Percentiles rank a stretch among this genome's conserved stretches.
Evolutionary conservation across 2,329 filamentous ascomycete species (phyloP).

Genomic region (Colletotrichum limetticola): DNA sequence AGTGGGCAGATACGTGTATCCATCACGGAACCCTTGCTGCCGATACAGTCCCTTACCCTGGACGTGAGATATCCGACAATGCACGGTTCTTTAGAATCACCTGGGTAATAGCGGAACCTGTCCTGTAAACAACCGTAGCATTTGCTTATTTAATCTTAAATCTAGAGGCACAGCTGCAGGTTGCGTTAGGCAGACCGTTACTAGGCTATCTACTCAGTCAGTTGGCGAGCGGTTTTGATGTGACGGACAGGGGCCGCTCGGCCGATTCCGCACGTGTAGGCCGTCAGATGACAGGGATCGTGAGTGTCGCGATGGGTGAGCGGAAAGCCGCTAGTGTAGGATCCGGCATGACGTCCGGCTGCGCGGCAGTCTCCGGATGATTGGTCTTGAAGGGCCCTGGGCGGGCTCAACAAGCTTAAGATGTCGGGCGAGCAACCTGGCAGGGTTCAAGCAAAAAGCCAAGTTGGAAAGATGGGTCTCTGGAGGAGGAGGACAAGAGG

Average conservation of each 20-base stretch:
- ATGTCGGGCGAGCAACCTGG: slow-evolving; percentile 15
- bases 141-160: not conserved
- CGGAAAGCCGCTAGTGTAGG: slow-evolving; percentile 4
- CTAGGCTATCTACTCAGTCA: not conserved
- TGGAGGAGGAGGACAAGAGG: not conserved
- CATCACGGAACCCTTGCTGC: slow-evolving; percentile 2
- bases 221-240: not conserved
- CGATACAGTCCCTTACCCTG: not conserved
- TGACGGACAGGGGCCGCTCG: slow-evolving; percentile 3
- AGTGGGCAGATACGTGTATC: slow-evolving; percentile 5
- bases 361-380: not conserved
- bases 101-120: not conserved
- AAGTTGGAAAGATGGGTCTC: not conserved
- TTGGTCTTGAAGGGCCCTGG: not conserved
- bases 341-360: slow-evolving; percentile 5
- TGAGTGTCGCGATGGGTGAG: not conserved
- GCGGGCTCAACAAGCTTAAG: slow-evolving; percentile 15
- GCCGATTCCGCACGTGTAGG: slow-evolving; percentile 31
- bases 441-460: slow-evolving; percentile 6
- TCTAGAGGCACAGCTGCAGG: not conserved
- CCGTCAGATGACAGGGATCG: slow-evolving; percentile 6
- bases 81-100: slow-evolving; percentile 5
- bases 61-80: not conserved
- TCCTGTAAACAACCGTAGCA: not conserved
- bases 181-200: not conserved